Percentiles rank a stretch among this genome's conserved stretches.
These are phyloP conservation scores for Colletotrichum graminicola DNA, from an alignment of 2,329 filamentous ascomycete species.

Conservation along the genomic window DNA sequence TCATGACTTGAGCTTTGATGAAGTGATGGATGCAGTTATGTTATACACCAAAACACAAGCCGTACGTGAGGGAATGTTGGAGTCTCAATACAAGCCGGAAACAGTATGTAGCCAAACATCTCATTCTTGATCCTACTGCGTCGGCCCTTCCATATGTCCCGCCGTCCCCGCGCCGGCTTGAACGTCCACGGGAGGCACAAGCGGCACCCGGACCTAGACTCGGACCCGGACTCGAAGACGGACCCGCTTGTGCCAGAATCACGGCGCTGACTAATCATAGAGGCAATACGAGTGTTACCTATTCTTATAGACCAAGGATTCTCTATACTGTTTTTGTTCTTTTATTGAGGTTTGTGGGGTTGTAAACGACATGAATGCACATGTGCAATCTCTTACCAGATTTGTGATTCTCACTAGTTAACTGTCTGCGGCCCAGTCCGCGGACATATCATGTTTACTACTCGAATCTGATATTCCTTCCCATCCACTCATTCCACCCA, in stretches of 20 bases:
- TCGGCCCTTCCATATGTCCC: background rate
- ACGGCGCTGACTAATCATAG: background rate
- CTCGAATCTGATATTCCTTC: too few species aligned
- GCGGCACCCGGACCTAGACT: background rate
- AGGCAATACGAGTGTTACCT: background rate
- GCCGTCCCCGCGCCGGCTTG: background rate
- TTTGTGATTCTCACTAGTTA: too few species aligned
- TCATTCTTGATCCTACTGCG: background rate
- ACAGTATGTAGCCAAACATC: too few species aligned
- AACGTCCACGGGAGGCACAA: background rate
- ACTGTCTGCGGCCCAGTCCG: too few species aligned
- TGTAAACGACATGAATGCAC: background rate
- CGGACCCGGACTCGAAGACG: background rate
- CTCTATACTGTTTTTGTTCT: too few species aligned
- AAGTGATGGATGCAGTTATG: background rate
- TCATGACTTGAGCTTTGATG: constrained; percentile 30
- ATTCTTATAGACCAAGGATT: background rate
- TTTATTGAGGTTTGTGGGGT: too few species aligned
- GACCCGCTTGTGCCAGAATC: background rate
- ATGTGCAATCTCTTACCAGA: background rate
- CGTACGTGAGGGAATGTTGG: background rate
- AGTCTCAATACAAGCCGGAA: background rate
- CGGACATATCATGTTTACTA: too few species aligned
- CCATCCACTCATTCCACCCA: too few species aligned
- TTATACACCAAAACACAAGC: background rate